These are phyloP conservation scores for Backusella circina DNA, from an alignment of 192 early-diverging fungal species.

Conservation along the genomic window DNA sequence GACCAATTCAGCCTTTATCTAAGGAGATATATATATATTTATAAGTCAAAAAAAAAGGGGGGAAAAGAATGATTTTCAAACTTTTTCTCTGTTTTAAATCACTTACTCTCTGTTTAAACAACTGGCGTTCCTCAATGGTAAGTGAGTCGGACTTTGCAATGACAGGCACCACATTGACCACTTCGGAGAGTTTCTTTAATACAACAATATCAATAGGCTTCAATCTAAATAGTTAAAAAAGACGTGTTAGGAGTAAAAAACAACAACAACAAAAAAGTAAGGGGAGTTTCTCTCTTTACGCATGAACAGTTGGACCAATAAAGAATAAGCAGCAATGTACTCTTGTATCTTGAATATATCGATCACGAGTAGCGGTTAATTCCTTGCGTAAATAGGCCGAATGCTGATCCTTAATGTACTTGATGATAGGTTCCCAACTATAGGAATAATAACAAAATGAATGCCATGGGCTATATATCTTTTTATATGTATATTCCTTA, in stretches of 20 bases:
- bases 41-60: not conserved
- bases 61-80: not conserved
- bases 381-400: conserved; percentile 91
- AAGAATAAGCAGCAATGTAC: conserved; percentile 96
- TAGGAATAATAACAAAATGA: not conserved
- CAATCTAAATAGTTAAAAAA: conserved; percentile 47
- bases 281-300: conserved; percentile 48
- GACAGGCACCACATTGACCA: conserved; percentile 83
- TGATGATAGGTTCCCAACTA: conserved; percentile 94
- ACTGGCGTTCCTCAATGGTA: conserved; percentile 75
- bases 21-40: not conserved
- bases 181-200: conserved; percentile 77
- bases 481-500: conserved; percentile 28
- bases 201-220: conserved; percentile 85
- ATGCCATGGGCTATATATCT: no score
- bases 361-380: conserved; percentile 79
- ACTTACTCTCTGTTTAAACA: conserved; percentile 73
- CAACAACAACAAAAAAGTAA: conserved; percentile 4
- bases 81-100: not conserved
- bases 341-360: conserved; percentile 89
- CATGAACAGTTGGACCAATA: conserved; percentile 91
- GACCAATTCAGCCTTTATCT: conserved; percentile 84
- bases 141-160: conserved; percentile 88
- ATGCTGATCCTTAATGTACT: conserved; percentile 99
- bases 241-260: not conserved